A percentile compares a stretch with the other conserved stretches of the same genome.
Conservation (phyloP, 2,329 filamentous ascomycete species). For the Sphaceloma murrayae region DNA sequence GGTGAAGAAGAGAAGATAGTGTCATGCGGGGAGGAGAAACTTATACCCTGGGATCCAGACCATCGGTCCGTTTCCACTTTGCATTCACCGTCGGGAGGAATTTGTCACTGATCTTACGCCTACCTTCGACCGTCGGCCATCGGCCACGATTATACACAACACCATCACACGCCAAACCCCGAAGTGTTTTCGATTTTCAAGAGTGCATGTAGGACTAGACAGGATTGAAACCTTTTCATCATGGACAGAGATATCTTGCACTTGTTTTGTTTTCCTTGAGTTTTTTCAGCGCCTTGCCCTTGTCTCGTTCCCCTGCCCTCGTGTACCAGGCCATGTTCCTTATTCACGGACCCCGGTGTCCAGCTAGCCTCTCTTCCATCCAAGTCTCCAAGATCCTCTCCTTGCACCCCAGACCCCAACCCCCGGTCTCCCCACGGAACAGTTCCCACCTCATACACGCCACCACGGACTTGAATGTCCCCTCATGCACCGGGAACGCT, state of each 20-base stretch:
- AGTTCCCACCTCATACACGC: conserved; percentile 7
- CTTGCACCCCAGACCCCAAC: conserved; percentile 3
- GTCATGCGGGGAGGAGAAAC: neutral
- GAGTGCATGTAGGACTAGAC: conserved; percentile 15
- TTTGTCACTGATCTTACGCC: neutral
- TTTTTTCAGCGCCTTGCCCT: too few relatives aligned
- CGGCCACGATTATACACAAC: too few relatives aligned
- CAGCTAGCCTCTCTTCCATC: neutral
- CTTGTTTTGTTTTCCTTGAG: too few relatives aligned
- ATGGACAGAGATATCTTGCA: conserved; percentile 13
- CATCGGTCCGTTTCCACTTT: conserved; percentile 1
- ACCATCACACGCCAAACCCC: neutral
- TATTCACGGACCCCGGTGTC: too few relatives aligned
- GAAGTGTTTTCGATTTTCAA: conserved; percentile 1
- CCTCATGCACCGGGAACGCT: neutral
- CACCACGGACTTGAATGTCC: neutral
- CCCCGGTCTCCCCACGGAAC: neutral
- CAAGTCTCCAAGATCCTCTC: neutral
- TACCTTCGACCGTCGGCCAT: too few relatives aligned
- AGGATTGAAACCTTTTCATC: conserved; percentile 8
- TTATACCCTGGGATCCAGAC: conserved; percentile 3
- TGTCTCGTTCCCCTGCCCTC: too few relatives aligned
- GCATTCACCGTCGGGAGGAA: neutral
- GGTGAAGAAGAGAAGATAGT: neutral
- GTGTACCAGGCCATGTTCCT: too few relatives aligned